Base-by-base conservation (phyloP, 176 grass and related monocot genomes). In the Aegilops bicornis region DNA sequence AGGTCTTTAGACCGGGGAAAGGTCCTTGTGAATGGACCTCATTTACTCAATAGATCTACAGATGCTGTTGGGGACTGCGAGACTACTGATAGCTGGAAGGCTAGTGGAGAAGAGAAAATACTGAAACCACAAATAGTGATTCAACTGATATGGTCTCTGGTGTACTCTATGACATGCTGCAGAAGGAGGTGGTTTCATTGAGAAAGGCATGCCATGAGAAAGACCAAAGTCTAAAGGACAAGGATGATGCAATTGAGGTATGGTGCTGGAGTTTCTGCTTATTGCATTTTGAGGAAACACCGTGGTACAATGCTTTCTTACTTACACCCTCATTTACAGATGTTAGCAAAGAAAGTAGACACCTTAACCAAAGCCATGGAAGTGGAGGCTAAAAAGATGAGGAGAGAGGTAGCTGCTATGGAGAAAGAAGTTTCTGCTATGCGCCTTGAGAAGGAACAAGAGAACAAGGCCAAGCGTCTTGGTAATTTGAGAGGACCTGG, bases 161-260 rank as follows among this genome's bases (percentile, higher is more conserved):
- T 24, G 73, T 98, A 80, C 88, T 98, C 13, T 98, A 98, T 92
- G 96, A 98, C 63, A 88, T 95, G 81, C 73, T 98, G 77, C 93
- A 98, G 77, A 98, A 98, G 86, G 96, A 98, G 78, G 96, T 98
- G 10, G 80, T 98, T 81, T 89, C 73, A 33, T 90, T 98, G 77
- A 88, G 96, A 79, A 98, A 95, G 89, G 69, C 91, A 83, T 93
- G 96, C 68, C 77, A 94, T 84, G 96, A 98, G 88, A 98, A 91
- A 87, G 96, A 95, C 69, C 93, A 98, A 83, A 91, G 88, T 69
- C 88, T 98, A 76, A 98, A 94, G 86, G 96, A 98, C 81, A 95
- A 94, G 86, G 91, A 98, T 80, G 91, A 93, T 87, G 96, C 96
- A 70, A 98, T 98, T 82, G 96, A 95, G 96, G 96, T 95, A 92